Conservation (phyloP, 768 basidiomycete genomes). For the Lactarius deliciosus region DNA sequence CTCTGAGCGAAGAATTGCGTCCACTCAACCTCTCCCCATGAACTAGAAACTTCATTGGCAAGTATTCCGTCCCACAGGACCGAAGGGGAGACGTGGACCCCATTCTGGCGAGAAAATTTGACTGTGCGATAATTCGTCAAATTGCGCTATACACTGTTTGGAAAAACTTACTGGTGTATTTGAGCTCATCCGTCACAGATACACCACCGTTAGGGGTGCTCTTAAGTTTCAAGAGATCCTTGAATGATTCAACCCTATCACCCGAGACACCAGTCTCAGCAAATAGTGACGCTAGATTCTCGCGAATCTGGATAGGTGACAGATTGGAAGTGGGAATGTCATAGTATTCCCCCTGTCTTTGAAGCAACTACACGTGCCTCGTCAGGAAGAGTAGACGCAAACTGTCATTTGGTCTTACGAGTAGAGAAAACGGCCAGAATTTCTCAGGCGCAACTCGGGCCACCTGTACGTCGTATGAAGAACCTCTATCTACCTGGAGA, state of each 20-base stretch:
- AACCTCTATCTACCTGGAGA: neutral
- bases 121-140: constrained; percentile 46
- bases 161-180: constrained; percentile 71
- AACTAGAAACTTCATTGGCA: constrained; percentile 71
- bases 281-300: constrained; percentile 65
- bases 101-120: constrained; percentile 88
- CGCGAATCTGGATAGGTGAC: constrained; percentile 71
- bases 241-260: constrained; percentile 51
- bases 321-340: constrained; percentile 69
- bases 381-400: neutral
- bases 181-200: constrained; percentile 82
- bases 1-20: constrained; percentile 64
- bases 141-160: neutral
- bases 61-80: constrained; percentile 74
- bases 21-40: constrained; percentile 85
- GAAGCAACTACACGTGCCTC: constrained; percentile 59
- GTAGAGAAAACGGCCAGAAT: constrained; percentile 77
- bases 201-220: constrained; percentile 72
- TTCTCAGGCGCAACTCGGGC: constrained; percentile 67
- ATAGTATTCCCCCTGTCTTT: constrained; percentile 73
- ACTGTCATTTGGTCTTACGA: constrained; percentile 41
- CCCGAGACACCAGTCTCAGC: constrained; percentile 48
- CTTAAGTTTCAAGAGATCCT: constrained; percentile 62
- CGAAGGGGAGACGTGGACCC: constrained; percentile 89
- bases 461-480: constrained; percentile 44